Conservation (phyloP, 2,329 filamentous ascomycete genomes). For the Ceratocystis alfenasii region DNA sequence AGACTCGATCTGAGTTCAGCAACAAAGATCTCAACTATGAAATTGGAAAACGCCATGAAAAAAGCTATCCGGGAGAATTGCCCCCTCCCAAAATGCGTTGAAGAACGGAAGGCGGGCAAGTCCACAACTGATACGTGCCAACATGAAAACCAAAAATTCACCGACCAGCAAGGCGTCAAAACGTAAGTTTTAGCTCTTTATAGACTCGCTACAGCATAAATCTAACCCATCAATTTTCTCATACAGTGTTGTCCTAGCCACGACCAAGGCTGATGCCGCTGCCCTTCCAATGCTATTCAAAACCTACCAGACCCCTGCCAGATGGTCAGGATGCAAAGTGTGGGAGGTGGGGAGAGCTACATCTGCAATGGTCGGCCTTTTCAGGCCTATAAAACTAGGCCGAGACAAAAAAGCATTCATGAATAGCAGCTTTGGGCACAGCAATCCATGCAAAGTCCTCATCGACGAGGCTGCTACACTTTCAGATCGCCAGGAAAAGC, state of each 20-base stretch:
- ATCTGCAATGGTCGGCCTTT: slow-evolving; percentile 27
- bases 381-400: slow-evolving; percentile 27
- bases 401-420: slow-evolving; percentile 27
- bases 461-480: slow-evolving; percentile 27
- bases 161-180: background rate
- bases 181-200: background rate
- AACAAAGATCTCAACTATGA: background rate
- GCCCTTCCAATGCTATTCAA: slow-evolving; percentile 25
- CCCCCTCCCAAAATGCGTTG: background rate
- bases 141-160: background rate
- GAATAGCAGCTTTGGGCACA: slow-evolving; percentile 19
- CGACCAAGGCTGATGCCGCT: background rate
- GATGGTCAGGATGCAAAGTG: slow-evolving; percentile 25
- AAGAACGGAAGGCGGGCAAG: background rate
- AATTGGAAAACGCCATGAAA: background rate
- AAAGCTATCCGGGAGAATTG: background rate
- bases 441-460: slow-evolving; percentile 28
- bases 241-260: background rate
- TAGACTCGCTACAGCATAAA: background rate
- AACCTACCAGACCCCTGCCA: slow-evolving; percentile 26
- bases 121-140: background rate
- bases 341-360: slow-evolving; percentile 28
- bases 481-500: slow-evolving; percentile 9
- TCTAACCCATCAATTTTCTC: background rate
- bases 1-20: background rate